Conservation (phyloP, 2,329 filamentous ascomycete species). For the Monilinia vaccinii-corymbosi region DNA sequence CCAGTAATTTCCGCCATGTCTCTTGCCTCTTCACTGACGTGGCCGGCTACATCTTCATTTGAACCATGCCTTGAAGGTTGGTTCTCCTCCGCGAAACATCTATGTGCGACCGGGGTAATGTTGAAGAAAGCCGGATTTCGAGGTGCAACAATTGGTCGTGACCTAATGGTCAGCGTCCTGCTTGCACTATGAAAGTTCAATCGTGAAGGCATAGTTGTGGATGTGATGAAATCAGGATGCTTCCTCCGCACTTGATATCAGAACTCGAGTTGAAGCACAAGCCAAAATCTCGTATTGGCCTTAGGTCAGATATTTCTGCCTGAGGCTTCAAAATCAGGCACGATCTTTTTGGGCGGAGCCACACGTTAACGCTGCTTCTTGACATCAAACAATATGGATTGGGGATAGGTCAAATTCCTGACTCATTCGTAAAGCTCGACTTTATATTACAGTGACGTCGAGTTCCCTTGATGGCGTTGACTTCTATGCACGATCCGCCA, state of each 20-base stretch:
- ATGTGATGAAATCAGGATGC: background rate
- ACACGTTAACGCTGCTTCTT: background rate
- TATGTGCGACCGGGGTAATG: constrained; percentile 15
- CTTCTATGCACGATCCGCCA: background rate
- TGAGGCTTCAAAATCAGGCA: background rate
- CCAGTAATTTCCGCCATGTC: constrained; percentile 50
- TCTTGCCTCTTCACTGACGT: constrained; percentile 57
- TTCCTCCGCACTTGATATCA: constrained; percentile 3
- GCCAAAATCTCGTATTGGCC: constrained; percentile 8
- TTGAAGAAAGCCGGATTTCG: constrained; percentile 21
- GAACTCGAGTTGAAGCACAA: background rate
- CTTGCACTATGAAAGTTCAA: constrained; percentile 40
- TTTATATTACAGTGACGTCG: background rate
- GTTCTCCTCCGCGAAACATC: constrained; percentile 27
- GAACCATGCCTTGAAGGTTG: constrained; percentile 31
- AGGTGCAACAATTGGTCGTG: constrained; percentile 31
- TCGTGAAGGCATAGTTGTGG: constrained; percentile 44
- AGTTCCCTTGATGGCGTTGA: background rate
- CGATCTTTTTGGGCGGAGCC: constrained; percentile 2
- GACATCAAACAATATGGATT: background rate
- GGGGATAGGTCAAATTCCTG: background rate
- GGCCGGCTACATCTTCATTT: constrained; percentile 43
- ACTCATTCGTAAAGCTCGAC: background rate
- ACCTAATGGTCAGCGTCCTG: constrained; percentile 34
- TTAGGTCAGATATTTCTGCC: background rate